Evolutionary conservation across 2,329 filamentous ascomycete species (phyloP).

Genomic region (Lasiodiplodia gonubiensis): DNA sequence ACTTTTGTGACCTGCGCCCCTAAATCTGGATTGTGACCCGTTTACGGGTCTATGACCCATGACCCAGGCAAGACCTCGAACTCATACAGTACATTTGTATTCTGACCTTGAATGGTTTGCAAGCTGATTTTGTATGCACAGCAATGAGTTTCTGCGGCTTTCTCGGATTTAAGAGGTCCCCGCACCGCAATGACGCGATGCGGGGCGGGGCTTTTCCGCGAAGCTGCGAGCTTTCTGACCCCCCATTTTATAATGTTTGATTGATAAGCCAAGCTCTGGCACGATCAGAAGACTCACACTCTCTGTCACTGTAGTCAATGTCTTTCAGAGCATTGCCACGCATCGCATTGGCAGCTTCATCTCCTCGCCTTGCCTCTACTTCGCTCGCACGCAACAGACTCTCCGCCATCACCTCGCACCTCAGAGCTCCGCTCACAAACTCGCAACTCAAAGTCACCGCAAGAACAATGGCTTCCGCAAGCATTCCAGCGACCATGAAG

Average conservation of each 20-base stretch:
- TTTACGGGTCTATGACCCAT: too few relatives aligned
- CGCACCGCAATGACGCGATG: conserved; percentile 20
- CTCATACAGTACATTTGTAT: too few relatives aligned
- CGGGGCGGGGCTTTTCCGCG: conserved; percentile 26
- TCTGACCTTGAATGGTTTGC: neutral
- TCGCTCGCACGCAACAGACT: conserved; percentile 5
- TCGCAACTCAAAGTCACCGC: neutral
- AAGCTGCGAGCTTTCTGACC: neutral
- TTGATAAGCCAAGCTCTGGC: conserved; percentile 9
- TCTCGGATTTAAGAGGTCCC: conserved; percentile 17
- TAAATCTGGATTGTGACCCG: neutral
- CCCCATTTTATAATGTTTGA: neutral
- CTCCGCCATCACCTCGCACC: conserved; percentile 12
- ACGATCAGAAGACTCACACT: neutral
- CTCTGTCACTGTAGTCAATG: neutral
- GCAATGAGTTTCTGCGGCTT: neutral
- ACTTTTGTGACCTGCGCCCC: neutral
- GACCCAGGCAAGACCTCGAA: too few relatives aligned
- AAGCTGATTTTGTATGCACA: too few relatives aligned
- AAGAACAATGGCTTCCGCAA: conserved; percentile 51
- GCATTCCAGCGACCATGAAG: conserved; percentile 71
- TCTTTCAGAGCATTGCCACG: conserved; percentile 7
- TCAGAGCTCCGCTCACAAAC: conserved; percentile 5
- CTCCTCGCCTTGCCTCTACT: neutral
- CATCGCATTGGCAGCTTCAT: conserved; percentile 12